phyloP scores from a whole-genome alignment of 495 filamentous ascomycete genomes.

The Penicillium simplicissimum region DNA sequence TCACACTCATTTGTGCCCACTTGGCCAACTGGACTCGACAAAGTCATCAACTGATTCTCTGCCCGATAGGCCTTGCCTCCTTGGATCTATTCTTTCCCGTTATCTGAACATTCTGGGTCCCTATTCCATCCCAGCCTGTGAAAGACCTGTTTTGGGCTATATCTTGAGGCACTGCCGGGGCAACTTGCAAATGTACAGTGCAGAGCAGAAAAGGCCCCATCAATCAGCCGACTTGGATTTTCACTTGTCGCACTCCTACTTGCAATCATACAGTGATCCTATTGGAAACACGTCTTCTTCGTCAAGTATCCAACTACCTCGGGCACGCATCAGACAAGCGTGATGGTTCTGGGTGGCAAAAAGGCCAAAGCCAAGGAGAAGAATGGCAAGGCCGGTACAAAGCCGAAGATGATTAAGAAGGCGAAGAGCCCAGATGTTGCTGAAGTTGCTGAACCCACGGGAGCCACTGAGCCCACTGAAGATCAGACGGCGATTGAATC shows the following conservation, averaged over 20 bases:
- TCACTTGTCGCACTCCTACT: conserved; percentile 29
- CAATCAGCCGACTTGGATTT: conserved; percentile 34
- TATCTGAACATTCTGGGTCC: conserved; percentile 8
- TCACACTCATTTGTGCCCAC: conserved; percentile 38
- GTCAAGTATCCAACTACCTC: conserved; percentile 19
- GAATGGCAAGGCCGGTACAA: conserved; percentile 34
- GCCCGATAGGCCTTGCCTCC: conserved; percentile 22
- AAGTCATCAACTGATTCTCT: conserved; percentile 22
- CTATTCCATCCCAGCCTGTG: conserved; percentile 14
- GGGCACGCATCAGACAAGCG: conserved; percentile 39
- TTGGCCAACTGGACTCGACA: conserved; percentile 23
- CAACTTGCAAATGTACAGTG: conserved; percentile 41
- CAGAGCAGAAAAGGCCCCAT: conserved; percentile 26
- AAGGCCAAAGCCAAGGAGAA: conserved; percentile 41
- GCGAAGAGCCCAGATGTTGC: conserved; percentile 37
- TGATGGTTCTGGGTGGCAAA: conserved; percentile 40
- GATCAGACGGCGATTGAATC: conserved; percentile 33
- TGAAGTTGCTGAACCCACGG: conserved; percentile 32
- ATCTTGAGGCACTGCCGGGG: conserved; percentile 38
- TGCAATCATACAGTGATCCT: conserved; percentile 24
- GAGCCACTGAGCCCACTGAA: conserved; percentile 24
- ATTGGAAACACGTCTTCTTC: conserved; percentile 49
- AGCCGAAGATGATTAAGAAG: conserved; percentile 47
- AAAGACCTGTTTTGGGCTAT: conserved; percentile 32
- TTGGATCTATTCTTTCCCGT: conserved; percentile 18